These are phyloP conservation scores for Flagelloscypha sp. DNA, from an alignment of 768 basidiomycete genomes.

Conservation along the genomic window DNA sequence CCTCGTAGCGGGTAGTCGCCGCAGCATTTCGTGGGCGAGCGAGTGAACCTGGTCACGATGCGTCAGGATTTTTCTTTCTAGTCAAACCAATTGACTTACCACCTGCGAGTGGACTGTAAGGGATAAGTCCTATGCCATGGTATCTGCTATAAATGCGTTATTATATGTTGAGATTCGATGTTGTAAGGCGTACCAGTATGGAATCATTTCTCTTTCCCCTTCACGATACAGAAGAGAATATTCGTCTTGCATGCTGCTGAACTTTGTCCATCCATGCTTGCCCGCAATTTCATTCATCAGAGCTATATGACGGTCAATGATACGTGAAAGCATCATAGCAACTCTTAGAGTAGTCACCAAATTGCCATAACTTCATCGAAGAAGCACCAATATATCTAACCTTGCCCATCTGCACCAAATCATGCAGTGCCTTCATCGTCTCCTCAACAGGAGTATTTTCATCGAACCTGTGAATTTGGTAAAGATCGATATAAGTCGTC, in stretches of 20 bases:
- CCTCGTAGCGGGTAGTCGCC: too few relatives aligned
- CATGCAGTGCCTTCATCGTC: slow-evolving; percentile 33
- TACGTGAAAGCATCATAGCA: too few relatives aligned
- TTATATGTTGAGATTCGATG: neutral
- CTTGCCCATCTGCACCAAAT: slow-evolving; percentile 28
- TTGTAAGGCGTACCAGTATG: slow-evolving; percentile 11
- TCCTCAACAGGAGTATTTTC: slow-evolving; percentile 19
- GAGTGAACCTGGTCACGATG: too few relatives aligned
- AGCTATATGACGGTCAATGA: too few relatives aligned
- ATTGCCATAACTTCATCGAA: slow-evolving; percentile 17
- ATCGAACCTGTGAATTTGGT: slow-evolving; percentile 30
- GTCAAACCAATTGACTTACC: neutral
- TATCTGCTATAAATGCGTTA: slow-evolving; percentile 21
- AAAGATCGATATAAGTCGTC: slow-evolving; percentile 16
- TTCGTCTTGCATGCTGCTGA: slow-evolving; percentile 41
- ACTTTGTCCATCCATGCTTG: slow-evolving; percentile 32
- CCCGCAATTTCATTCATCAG: slow-evolving; percentile 27
- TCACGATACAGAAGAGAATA: slow-evolving; percentile 35
- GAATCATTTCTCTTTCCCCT: slow-evolving; percentile 48
- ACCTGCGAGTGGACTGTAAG: slow-evolving; percentile 31
- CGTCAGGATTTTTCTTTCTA: slow-evolving; percentile 11
- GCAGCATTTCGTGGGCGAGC: too few relatives aligned
- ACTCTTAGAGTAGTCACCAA: too few relatives aligned
- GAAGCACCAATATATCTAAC: slow-evolving; percentile 23
- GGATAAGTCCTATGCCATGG: slow-evolving; percentile 37